Evolutionary conservation across 2,329 filamentous ascomycete genomes (phyloP).

Genomic region (Ambrosiella xylebori): DNA sequence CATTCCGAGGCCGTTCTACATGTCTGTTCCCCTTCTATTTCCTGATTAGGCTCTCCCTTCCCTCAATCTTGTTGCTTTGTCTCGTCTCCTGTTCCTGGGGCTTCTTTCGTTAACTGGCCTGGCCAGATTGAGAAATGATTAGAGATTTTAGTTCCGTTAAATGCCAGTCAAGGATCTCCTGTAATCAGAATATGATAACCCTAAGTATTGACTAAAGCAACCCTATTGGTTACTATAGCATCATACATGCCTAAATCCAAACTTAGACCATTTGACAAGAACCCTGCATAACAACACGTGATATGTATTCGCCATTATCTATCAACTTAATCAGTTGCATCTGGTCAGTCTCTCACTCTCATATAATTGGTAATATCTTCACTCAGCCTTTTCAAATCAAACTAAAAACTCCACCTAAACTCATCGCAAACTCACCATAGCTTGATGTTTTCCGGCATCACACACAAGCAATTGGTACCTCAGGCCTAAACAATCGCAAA

Average conservation of each 20-base stretch:
- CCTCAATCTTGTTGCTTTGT: background rate
- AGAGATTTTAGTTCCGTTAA: background rate
- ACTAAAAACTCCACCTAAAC: background rate
- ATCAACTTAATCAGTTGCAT: no score
- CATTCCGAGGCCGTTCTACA: background rate
- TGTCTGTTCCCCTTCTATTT: background rate
- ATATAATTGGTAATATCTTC: no score
- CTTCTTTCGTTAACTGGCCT: background rate
- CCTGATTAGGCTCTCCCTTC: background rate
- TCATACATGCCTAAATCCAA: no score
- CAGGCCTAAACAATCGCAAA: background rate
- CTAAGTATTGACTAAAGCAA: no score
- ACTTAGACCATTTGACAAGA: no score
- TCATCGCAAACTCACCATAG: background rate
- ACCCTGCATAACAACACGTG: no score
- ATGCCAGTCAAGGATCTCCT: no score
- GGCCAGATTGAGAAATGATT: background rate
- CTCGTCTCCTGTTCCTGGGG: background rate
- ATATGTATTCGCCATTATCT: no score
- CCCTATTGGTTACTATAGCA: no score
- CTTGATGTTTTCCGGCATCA: background rate
- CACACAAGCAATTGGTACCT: conserved; percentile 3
- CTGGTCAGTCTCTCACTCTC: no score
- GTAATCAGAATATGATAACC: no score
- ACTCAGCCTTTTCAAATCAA: background rate